Conservation (phyloP, 1,284 basidiomycete species). For the Apiotrichum sp. region DNA sequence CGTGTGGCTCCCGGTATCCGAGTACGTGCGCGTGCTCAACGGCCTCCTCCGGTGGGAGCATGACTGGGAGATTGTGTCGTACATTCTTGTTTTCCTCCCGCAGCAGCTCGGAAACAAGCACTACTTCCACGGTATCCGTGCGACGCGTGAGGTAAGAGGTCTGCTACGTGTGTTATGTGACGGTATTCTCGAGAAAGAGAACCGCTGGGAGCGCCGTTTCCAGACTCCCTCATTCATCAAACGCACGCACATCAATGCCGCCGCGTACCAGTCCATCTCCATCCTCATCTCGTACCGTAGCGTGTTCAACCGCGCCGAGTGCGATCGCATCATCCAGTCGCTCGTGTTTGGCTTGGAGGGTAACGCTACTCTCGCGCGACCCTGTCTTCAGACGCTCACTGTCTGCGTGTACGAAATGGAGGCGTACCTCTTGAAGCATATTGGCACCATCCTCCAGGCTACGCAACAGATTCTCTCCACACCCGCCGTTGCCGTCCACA, state of each 20-base stretch:
- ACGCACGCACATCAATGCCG: conserved; percentile 74
- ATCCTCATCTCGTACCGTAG: conserved; percentile 83
- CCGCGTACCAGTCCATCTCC: conserved; percentile 81
- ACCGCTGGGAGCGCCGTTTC: conserved; percentile 44
- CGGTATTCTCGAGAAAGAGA: conserved; percentile 26
- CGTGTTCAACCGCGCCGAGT: conserved; percentile 58
- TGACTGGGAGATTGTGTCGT: conserved; percentile 93
- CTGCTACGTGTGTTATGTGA: conserved; percentile 67
- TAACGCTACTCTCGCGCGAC: conserved; percentile 76
- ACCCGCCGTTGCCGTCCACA: conserved; percentile 87
- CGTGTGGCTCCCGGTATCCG: conserved; percentile 68
- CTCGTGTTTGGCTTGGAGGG: conserved; percentile 69
- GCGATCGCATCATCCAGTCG: conserved; percentile 69
- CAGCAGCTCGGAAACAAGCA: conserved; percentile 92
- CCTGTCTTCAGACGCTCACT: conserved; percentile 84
- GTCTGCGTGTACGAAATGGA: conserved; percentile 85
- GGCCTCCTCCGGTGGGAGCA: conserved; percentile 67
- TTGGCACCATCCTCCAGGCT: conserved; percentile 77
- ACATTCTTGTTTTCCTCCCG: conserved; percentile 84
- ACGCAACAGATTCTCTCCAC: conserved; percentile 93
- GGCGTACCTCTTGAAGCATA: conserved; percentile 70
- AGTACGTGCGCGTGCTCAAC: conserved; percentile 65
- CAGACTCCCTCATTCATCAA: conserved; percentile 52
- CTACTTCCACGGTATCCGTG: conserved; percentile 84
- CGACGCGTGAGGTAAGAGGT: conserved; percentile 59